These are phyloP conservation scores for Chionographis japonica DNA, from an alignment of 106 monocot genomes.

Conservation along the genomic window DNA sequence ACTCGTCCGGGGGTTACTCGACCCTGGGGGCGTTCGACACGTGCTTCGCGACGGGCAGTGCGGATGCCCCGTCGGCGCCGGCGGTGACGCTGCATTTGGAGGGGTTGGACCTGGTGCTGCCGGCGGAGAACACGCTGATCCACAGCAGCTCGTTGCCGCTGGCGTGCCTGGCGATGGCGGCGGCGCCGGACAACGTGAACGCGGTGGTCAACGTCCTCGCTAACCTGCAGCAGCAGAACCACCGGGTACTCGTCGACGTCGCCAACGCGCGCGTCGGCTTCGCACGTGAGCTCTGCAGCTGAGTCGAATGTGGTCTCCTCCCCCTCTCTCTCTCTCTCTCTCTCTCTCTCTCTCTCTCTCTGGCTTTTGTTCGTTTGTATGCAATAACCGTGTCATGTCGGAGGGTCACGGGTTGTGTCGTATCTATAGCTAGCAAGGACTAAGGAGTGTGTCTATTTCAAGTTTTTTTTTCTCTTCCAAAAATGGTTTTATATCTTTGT, in stretches of 20 bases:
- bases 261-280: constrained; percentile 51
- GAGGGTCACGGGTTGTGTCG: too few relatives aligned
- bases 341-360: too few relatives aligned
- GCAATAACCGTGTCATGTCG: too few relatives aligned
- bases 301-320: not conserved
- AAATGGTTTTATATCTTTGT: too few relatives aligned
- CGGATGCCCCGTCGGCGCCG: constrained; percentile 4
- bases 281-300: constrained; percentile 51
- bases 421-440: too few relatives aligned
- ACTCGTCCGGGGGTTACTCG: constrained; percentile 43
- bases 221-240: constrained; percentile 81
- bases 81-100: constrained; percentile 54
- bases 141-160: constrained; percentile 76
- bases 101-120: constrained; percentile 61
- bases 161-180: constrained; percentile 71
- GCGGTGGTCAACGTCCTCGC: constrained; percentile 73
- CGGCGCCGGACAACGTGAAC: constrained; percentile 58
- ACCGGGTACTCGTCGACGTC: constrained; percentile 60
- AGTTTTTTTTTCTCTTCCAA: too few relatives aligned
- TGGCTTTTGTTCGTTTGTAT: too few relatives aligned
- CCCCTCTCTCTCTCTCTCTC: too few relatives aligned
- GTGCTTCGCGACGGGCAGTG: constrained; percentile 39
- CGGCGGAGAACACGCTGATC: constrained; percentile 81
- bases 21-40: constrained; percentile 91
- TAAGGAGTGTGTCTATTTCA: too few relatives aligned